A percentile compares a stretch with the other conserved stretches of the same genome.
Evolutionary conservation across 2,329 filamentous ascomycete species (phyloP).

Genomic region (Diaporthe citriasiana): DNA sequence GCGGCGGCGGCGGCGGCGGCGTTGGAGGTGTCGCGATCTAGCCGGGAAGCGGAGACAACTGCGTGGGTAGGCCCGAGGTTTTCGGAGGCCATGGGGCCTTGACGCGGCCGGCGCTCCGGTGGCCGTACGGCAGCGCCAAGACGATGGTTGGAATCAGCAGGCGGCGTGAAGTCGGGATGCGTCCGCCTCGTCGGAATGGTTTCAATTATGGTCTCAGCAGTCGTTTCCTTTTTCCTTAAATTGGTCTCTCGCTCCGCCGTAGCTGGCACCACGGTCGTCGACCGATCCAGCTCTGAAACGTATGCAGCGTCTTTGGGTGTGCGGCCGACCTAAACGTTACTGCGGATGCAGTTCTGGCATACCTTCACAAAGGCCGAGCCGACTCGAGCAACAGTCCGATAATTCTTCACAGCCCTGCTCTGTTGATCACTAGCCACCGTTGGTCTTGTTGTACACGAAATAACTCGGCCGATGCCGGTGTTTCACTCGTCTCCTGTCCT

Average conservation of each 20-base stretch:
- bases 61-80: conserved; percentile 34
- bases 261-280: conserved; percentile 1
- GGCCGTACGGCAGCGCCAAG: conserved; percentile 39
- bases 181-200: conserved; percentile 3
- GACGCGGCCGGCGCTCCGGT: conserved; percentile 33
- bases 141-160: conserved; percentile 2
- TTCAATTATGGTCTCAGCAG: conserved; percentile 17
- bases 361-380: conserved; percentile 16
- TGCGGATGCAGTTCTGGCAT: conserved; percentile 18
- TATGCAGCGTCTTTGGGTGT: conserved; percentile 12
- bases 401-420: conserved; percentile 23
- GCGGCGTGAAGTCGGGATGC: background rate
- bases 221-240: background rate
- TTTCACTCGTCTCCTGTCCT: background rate
- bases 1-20: conserved; percentile 38
- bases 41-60: conserved; percentile 28
- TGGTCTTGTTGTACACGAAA: conserved; percentile 10
- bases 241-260: conserved; percentile 24
- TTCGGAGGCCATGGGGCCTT: conserved; percentile 40
- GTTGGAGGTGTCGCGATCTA: conserved; percentile 39
- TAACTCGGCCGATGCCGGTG: conserved; percentile 6
- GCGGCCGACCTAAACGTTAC: conserved; percentile 24
- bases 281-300: conserved; percentile 3
- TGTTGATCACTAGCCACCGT: conserved; percentile 5
- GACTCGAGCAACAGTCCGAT: conserved; percentile 14